These are phyloP conservation scores for Boletus fagicola DNA, from an alignment of 768 basidiomycete genomes.

Conservation along the genomic window DNA sequence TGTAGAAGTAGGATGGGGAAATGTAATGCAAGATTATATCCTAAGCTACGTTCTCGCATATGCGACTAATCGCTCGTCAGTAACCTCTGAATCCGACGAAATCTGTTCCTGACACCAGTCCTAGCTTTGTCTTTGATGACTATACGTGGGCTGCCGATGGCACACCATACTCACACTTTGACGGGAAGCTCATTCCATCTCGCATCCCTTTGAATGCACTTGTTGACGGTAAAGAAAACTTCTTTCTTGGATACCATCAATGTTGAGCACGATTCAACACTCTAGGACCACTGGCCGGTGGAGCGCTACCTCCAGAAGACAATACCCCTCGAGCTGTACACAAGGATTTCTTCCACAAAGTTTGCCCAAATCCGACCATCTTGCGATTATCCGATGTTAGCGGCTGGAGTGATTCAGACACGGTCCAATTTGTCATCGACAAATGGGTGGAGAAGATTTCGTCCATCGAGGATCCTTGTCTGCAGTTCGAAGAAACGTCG, in stretches of 20 bases:
- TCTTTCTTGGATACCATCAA: not conserved
- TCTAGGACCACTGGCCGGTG: not conserved
- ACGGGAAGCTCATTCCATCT: constrained; percentile 1
- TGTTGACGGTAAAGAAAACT: not conserved
- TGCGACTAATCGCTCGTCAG: constrained; percentile 2
- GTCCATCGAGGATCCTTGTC: not conserved
- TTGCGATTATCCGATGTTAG: not conserved
- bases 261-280: not conserved
- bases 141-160: not conserved
- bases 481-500: not conserved
- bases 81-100: not conserved
- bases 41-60: not conserved
- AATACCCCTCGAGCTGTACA: not conserved
- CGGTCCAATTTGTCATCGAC: not conserved
- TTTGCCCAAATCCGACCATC: not conserved
- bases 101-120: not conserved
- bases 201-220: not conserved
- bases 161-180: not conserved
- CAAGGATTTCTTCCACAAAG: not conserved
- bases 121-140: not conserved
- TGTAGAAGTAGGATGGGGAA: not conserved
- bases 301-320: not conserved
- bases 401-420: not conserved
- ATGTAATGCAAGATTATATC: constrained; percentile 1
- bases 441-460: not conserved